Conservation (phyloP, 2,329 filamentous ascomycete genomes). For the Penicillium brasilianum region DNA sequence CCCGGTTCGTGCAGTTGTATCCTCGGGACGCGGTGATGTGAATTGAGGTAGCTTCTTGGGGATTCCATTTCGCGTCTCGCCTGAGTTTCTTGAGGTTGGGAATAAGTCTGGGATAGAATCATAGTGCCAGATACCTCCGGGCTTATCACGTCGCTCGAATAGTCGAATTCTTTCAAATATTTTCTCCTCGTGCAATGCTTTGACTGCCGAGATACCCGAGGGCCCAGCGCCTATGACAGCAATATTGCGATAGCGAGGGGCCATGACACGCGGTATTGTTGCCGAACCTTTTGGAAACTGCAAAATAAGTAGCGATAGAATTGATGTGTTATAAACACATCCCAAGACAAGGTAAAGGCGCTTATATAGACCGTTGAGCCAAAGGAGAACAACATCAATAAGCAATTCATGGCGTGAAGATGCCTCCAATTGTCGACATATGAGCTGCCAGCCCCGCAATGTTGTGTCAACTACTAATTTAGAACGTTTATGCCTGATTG, state of each 20-base stretch:
- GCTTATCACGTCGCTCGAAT: background rate
- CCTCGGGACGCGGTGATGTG: background rate
- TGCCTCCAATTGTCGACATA: background rate
- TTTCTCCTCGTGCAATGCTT: background rate
- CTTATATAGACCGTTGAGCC: background rate
- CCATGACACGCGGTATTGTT: background rate
- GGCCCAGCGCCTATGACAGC: background rate
- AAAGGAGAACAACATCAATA: background rate
- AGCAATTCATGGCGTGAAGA: background rate
- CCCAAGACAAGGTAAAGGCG: background rate
- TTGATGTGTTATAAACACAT: background rate
- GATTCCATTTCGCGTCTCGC: background rate
- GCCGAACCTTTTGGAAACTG: background rate
- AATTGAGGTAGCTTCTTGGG: constrained; percentile 1
- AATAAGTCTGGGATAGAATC: background rate
- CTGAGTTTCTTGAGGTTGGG: background rate
- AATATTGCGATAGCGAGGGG: background rate
- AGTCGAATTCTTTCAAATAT: background rate
- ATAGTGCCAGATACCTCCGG: background rate
- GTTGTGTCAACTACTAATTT: background rate
- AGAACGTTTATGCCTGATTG: background rate
- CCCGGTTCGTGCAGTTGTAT: background rate
- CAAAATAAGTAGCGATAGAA: background rate
- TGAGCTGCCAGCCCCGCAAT: background rate
- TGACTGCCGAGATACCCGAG: background rate